phyloP scores from a whole-genome alignment of 805 yeast genomes.

The baker's yeast (Saccharomyces cerevisiae) region DNA sequence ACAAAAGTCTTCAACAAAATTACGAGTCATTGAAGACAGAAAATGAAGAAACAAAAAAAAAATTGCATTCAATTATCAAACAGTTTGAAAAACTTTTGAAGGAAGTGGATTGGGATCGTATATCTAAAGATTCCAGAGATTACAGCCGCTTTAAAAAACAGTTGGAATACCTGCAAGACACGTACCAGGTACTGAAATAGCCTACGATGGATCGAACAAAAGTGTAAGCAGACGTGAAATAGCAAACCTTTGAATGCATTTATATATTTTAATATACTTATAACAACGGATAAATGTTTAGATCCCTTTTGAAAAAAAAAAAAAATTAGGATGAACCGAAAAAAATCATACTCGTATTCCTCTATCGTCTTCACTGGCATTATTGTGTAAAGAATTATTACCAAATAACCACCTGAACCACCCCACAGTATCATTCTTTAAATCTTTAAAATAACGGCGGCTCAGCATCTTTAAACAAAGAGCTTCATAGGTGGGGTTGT shows the following conservation, averaged over 20 bases:
- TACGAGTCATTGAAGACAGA: conserved; percentile 5
- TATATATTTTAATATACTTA: background rate
- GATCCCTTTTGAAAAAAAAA: background rate
- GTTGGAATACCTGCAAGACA: background rate
- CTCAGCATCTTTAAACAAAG: conserved; percentile 10
- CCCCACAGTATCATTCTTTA: conserved; percentile 7
- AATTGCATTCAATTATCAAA: conserved; percentile 8
- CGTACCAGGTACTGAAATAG: background rate
- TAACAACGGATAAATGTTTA: background rate
- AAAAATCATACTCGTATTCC: background rate
- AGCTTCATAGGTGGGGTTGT: conserved; percentile 10
- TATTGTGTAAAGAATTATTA: conserved; percentile 3
- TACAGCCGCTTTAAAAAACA: conserved; percentile 1
- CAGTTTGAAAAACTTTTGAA: conserved; percentile 11
- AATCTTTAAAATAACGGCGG: conserved; percentile 6
- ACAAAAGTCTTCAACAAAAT: conserved; percentile 9
- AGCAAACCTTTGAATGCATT: background rate
- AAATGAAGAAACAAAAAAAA: conserved; percentile 8
- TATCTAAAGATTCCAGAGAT: conserved; percentile 12
- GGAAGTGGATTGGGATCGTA: conserved; percentile 16
- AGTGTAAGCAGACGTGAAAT: background rate
- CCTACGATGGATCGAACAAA: background rate
- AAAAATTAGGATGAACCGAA: background rate
- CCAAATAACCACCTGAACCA: conserved; percentile 16
- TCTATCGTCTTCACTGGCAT: background rate